Evolutionary conservation across 345 rosid genomes (phyloP), one percentile per base, ranked within the genome.

Genomic region (Combretum micranthum): DNA sequence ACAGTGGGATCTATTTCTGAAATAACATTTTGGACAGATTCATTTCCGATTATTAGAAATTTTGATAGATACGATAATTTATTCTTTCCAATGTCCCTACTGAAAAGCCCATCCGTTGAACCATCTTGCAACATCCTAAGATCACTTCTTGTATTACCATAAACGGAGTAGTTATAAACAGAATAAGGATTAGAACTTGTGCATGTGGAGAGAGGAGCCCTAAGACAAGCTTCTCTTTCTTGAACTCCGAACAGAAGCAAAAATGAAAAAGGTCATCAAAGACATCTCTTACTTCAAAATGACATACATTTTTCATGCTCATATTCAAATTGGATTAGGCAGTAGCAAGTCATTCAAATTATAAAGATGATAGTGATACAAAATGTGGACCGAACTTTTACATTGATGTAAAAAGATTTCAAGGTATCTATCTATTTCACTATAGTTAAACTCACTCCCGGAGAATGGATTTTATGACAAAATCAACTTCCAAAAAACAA

Each of bases 201-300:
- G 74, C 70, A 19, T 50, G 74, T 20, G 78, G 81, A 49, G 68
- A 59, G 25, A 88, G 64, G 55, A 83, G 72, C 58, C 71, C 87
- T 7, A 83, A 73, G 70, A 88, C 81, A 64, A 88, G 76, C 72
- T 84, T 90, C 66, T 86, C 95, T 65, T 77, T 80, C 52, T 66
- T 83, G 59, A 81, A 72, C 64, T 74, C 98, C 86, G 89, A 57
- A 72, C 60, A 42, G 13, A 74, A 12, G n/a, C n/a, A 64, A 25
- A 26, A 32, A 58, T 52, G 14, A 23, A 15, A n/a, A n/a, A 49
- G 48, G 18, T 47, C 26, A 10, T 15, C 4, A 12, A 15, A 46
- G 16, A 8, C 16, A 17, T 46, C 19, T 46, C 49, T 46, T 12
- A 46, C 49, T 17, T 15, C 17, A 15, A 46, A 46, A 17, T 2